phyloP scores from a whole-genome alignment of 306 rosid species.

The Lablab purpureus region DNA sequence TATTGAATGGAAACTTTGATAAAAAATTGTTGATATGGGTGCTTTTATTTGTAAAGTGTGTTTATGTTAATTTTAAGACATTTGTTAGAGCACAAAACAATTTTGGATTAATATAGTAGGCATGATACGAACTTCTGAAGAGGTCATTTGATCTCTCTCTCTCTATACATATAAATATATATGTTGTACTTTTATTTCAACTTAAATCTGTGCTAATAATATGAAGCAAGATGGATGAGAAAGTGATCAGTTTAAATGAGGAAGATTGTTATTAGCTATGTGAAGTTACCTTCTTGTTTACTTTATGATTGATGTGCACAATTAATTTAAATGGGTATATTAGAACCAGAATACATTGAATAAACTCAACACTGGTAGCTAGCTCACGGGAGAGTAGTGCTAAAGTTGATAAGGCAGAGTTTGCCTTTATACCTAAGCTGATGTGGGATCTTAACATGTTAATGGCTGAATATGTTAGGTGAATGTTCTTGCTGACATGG shows the following conservation, averaged over 20 bases:
- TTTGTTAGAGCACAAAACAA: background rate
- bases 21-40: slow-evolving; percentile 24
- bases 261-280: background rate
- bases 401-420: background rate
- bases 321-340: slow-evolving; percentile 31
- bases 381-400: background rate
- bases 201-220: background rate
- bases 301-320: slow-evolving; percentile 1
- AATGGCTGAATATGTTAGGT: slow-evolving; percentile 58
- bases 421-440: background rate
- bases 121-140: background rate
- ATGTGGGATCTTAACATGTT: slow-evolving; percentile 14
- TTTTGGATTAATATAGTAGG: background rate
- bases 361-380: background rate
- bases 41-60: background rate
- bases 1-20: background rate
- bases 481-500: slow-evolving; percentile 95
- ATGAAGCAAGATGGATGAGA: slow-evolving; percentile 3
- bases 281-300: slow-evolving; percentile 14
- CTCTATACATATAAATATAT: background rate
- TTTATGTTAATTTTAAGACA: background rate
- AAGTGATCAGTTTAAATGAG: background rate
- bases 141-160: background rate
- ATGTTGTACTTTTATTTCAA: slow-evolving; percentile 1
- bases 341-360: background rate